Evolutionary conservation across 345 rosid species (phyloP).

Genomic region (Capsella bursapastoris): DNA sequence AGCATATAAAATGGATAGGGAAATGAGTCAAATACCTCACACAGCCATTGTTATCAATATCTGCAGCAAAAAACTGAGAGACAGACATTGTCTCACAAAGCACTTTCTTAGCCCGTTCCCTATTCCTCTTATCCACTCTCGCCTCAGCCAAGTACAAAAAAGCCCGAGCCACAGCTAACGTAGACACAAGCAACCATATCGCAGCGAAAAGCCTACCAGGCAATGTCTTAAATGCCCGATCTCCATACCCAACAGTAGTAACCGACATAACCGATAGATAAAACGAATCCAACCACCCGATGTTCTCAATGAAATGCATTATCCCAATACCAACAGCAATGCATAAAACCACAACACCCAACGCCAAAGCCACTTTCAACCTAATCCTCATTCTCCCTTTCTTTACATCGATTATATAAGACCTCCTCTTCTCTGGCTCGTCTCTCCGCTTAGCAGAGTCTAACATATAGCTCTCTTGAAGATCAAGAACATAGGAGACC

Average conservation of each 20-base stretch:
- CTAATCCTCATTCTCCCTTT: slow-evolving; percentile 98
- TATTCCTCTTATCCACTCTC: slow-evolving; percentile 88
- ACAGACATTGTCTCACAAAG: slow-evolving; percentile 90
- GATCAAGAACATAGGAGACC: slow-evolving; percentile 93
- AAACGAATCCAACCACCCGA: slow-evolving; percentile 86
- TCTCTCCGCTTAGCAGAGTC: slow-evolving; percentile 61
- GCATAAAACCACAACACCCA: slow-evolving; percentile 87
- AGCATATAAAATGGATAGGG: slow-evolving; percentile 2
- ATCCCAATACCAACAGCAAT: slow-evolving; percentile 80
- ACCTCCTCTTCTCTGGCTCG: slow-evolving; percentile 52
- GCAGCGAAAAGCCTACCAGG: slow-evolving; percentile 85
- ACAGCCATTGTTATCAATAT: slow-evolving; percentile 90
- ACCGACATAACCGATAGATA: slow-evolving; percentile 98
- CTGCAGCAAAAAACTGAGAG: slow-evolving; percentile 93
- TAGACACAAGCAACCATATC: slow-evolving; percentile 90
- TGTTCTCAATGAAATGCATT: slow-evolving; percentile 81
- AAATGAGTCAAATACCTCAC: slow-evolving; percentile 63
- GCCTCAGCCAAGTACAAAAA: slow-evolving; percentile 89
- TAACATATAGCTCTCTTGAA: slow-evolving; percentile 83
- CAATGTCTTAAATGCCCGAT: slow-evolving; percentile 74
- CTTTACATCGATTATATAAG: slow-evolving; percentile 82
- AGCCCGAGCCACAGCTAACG: slow-evolving; percentile 88
- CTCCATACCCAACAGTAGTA: slow-evolving; percentile 95
- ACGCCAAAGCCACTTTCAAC: slow-evolving; percentile 90
- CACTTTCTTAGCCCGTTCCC: slow-evolving; percentile 85